phyloP scores from a whole-genome alignment of 805 yeast species.

The Starmerella asiatica region DNA sequence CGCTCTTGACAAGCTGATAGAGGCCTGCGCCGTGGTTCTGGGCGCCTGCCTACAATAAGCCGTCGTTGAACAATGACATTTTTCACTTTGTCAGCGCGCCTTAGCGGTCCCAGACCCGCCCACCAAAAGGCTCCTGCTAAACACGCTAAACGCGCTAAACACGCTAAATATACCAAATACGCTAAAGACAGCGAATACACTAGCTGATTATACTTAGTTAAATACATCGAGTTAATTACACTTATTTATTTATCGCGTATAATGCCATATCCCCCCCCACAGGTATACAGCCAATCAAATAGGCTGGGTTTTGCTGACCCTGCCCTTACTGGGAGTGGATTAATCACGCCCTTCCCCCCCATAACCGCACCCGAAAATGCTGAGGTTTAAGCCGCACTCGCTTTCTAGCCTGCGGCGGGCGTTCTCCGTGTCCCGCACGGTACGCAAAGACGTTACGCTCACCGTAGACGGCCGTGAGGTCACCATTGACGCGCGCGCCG shows the following conservation, averaged over 20 bases:
- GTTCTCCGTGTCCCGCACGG: slow-evolving; percentile 28
- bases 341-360: not conserved
- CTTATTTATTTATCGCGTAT: too few relatives aligned
- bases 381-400: slow-evolving; percentile 6
- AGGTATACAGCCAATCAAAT: slow-evolving; percentile 7
- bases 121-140: too few relatives aligned
- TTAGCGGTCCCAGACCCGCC: too few relatives aligned
- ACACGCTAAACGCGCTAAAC: too few relatives aligned
- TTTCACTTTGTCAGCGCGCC: too few relatives aligned
- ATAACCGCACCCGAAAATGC: slow-evolving; percentile 5
- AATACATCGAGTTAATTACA: too few relatives aligned
- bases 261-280: too few relatives aligned
- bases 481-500: slow-evolving; percentile 70
- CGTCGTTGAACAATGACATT: slow-evolving; percentile 20
- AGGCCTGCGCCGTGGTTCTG: slow-evolving; percentile 17
- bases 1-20: slow-evolving; percentile 22
- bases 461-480: slow-evolving; percentile 60
- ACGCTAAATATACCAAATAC: too few relatives aligned
- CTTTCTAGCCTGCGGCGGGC: slow-evolving; percentile 13
- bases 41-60: slow-evolving; percentile 21
- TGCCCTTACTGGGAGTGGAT: not conserved
- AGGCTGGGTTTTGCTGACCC: slow-evolving; percentile 3
- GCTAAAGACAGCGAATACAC: too few relatives aligned
- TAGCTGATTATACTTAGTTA: too few relatives aligned
- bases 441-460: slow-evolving; percentile 42